Conservation (phyloP, 495 filamentous ascomycete genomes). For the Lichina pygmaea region DNA sequence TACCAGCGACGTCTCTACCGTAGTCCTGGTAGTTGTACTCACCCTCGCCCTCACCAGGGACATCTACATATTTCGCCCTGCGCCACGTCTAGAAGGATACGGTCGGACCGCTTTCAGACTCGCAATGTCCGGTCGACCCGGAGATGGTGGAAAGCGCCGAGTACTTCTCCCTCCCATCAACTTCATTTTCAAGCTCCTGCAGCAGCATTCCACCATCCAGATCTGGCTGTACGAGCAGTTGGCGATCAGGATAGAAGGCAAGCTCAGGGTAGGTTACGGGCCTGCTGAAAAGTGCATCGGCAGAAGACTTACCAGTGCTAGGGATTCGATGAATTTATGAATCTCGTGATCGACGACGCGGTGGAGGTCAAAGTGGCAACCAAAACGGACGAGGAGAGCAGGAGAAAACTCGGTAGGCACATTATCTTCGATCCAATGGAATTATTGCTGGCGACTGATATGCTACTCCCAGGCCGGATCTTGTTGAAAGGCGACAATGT, state of each 20-base stretch:
- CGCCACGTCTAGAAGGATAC: neutral
- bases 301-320: constrained; percentile 8
- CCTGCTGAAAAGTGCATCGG: neutral
- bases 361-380: constrained; percentile 70
- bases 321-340: constrained; percentile 99
- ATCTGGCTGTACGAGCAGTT: constrained; percentile 97
- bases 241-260: constrained; percentile 76
- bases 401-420: constrained; percentile 48
- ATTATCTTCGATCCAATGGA: neutral
- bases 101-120: neutral
- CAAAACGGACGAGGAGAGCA: constrained; percentile 55
- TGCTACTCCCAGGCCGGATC: constrained; percentile 47
- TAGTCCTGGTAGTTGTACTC: too few relatives aligned
- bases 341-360: constrained; percentile 85
- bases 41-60: too few relatives aligned
- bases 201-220: constrained; percentile 62
- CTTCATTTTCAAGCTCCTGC: constrained; percentile 92
- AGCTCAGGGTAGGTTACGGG: constrained; percentile 43
- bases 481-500: constrained; percentile 95
- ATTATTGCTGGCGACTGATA: neutral
- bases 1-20: too few relatives aligned
- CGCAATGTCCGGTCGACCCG: constrained; percentile 57
- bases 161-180: constrained; percentile 93
- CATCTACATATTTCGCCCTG: too few relatives aligned
- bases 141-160: constrained; percentile 48